Percentiles rank a stretch among this genome's conserved stretches.
Conservation (phyloP, 805 yeast genomes). For the Citeromyces matritensis region DNA sequence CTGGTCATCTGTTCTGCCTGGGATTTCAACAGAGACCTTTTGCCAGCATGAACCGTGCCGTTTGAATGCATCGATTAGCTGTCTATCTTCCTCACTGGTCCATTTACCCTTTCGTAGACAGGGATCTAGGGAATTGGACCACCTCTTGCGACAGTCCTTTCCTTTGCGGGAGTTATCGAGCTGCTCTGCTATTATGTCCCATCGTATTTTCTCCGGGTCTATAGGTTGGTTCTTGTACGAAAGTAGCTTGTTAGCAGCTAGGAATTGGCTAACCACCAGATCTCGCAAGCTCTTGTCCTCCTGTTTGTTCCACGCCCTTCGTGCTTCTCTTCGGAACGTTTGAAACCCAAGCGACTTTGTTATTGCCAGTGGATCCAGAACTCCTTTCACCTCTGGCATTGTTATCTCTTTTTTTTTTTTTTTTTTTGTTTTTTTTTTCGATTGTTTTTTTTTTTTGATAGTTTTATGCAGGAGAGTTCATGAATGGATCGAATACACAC, state of each 20-base stretch:
- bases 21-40: conserved; percentile 58
- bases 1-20: conserved; percentile 88
- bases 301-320: conserved; percentile 62
- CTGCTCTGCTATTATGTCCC: conserved; percentile 43
- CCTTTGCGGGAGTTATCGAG: conserved; percentile 40
- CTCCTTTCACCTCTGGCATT: conserved; percentile 4
- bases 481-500: too few species aligned
- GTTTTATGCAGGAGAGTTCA: too few species aligned
- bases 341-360: conserved; percentile 65
- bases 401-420: not conserved
- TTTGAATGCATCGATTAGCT: conserved; percentile 45
- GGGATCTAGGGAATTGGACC: conserved; percentile 82
- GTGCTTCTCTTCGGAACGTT: conserved; percentile 45
- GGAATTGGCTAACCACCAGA: conserved; percentile 19
- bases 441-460: too few species aligned
- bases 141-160: conserved; percentile 76
- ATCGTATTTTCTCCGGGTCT: conserved; percentile 29
- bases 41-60: conserved; percentile 78
- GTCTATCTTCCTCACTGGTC: conserved; percentile 69
- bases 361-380: conserved; percentile 36
- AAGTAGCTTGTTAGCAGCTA: conserved; percentile 7
- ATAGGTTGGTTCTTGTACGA: conserved; percentile 12
- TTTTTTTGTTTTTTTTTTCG: not conserved
- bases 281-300: conserved; percentile 48
- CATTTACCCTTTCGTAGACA: conserved; percentile 71